A percentile compares a stretch with the other conserved stretches of the same genome.
phyloP scores from a whole-genome alignment of 345 rosid genomes.

The Ceriops tagal region DNA sequence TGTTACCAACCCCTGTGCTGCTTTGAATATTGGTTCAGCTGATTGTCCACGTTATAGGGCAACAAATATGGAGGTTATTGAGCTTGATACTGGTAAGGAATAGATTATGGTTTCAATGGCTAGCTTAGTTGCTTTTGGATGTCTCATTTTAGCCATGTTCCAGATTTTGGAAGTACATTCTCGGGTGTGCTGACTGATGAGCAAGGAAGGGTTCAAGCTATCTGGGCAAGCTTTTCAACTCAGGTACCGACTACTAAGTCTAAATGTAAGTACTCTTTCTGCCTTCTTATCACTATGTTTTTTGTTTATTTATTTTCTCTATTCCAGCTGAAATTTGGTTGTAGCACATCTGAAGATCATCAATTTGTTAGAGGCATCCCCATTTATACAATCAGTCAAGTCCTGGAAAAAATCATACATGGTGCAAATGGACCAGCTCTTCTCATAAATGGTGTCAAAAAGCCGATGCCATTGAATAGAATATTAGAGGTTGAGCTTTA shows the following conservation, averaged over 20 bases:
- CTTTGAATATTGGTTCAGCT: slow-evolving; percentile 79
- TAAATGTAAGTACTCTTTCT: slow-evolving; percentile 5
- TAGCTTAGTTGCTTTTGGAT: background rate
- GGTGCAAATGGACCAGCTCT: slow-evolving; percentile 70
- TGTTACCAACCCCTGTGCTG: slow-evolving; percentile 87
- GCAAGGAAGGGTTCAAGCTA: slow-evolving; percentile 80
- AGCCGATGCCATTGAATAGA: slow-evolving; percentile 83
- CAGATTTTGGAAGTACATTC: slow-evolving; percentile 95
- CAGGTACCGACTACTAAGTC: slow-evolving; percentile 50
- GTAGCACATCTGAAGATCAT: slow-evolving; percentile 78
- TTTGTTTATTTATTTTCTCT: slow-evolving; percentile 17
- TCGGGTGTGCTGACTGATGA: slow-evolving; percentile 92
- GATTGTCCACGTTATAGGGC: slow-evolving; percentile 95
- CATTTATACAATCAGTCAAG: slow-evolving; percentile 59
- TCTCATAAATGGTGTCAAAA: slow-evolving; percentile 78
- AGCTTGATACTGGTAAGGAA: slow-evolving; percentile 79
- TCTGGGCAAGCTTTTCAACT: slow-evolving; percentile 96
- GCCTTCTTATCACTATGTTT: slow-evolving; percentile 8
- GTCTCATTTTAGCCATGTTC: slow-evolving; percentile 9
- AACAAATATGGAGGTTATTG: slow-evolving; percentile 92
- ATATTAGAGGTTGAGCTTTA: slow-evolving; percentile 87
- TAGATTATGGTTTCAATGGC: background rate
- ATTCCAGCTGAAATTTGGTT: slow-evolving; percentile 66
- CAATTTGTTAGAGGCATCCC: slow-evolving; percentile 93
- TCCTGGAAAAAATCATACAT: slow-evolving; percentile 63